A percentile compares a stretch with the other conserved stretches of the same genome.
phyloP scores from a whole-genome alignment of 2,329 filamentous ascomycete species.

The Coleophoma eucalyptorum region DNA sequence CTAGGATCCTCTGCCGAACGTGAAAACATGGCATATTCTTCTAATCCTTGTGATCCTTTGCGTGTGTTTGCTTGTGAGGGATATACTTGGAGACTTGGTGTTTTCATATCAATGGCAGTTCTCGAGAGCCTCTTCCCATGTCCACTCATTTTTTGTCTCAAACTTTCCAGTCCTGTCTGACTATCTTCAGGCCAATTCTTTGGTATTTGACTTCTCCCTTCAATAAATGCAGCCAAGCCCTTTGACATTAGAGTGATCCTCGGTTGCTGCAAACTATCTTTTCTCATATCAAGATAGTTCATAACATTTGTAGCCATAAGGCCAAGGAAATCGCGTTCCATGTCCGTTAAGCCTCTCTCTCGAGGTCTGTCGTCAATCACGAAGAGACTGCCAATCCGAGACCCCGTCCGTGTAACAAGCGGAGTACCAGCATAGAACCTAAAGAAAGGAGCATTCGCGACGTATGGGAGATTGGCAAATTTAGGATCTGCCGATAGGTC shows the following conservation, averaged over 20 bases:
- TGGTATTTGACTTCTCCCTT: conserved; percentile 25
- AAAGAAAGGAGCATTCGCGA: conserved; percentile 15
- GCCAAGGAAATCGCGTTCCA: conserved; percentile 48
- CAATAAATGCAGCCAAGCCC: conserved; percentile 48
- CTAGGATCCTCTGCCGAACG: background rate
- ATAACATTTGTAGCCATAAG: conserved; percentile 51
- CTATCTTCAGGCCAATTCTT: background rate
- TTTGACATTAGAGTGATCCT: conserved; percentile 46
- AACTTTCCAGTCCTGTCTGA: too few species aligned
- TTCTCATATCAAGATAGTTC: conserved; percentile 54
- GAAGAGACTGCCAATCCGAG: conserved; percentile 51
- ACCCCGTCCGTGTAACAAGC: conserved; percentile 4
- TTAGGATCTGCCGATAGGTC: conserved; percentile 6
- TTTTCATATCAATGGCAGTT: background rate
- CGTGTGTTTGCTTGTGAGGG: background rate
- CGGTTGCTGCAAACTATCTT: conserved; percentile 43
- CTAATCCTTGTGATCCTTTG: background rate
- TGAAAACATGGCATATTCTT: background rate
- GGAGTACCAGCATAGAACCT: conserved; percentile 23
- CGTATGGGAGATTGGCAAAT: conserved; percentile 12
- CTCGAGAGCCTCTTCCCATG: background rate
- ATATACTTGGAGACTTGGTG: background rate
- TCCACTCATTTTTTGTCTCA: too few species aligned
- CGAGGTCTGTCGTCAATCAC: conserved; percentile 53
- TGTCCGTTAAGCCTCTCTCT: conserved; percentile 36